A percentile compares a stretch with the other conserved stretches of the same genome.
These are phyloP conservation scores for Teunomyces pallodes DNA, from an alignment of 805 yeast genomes.

Conservation along the genomic window DNA sequence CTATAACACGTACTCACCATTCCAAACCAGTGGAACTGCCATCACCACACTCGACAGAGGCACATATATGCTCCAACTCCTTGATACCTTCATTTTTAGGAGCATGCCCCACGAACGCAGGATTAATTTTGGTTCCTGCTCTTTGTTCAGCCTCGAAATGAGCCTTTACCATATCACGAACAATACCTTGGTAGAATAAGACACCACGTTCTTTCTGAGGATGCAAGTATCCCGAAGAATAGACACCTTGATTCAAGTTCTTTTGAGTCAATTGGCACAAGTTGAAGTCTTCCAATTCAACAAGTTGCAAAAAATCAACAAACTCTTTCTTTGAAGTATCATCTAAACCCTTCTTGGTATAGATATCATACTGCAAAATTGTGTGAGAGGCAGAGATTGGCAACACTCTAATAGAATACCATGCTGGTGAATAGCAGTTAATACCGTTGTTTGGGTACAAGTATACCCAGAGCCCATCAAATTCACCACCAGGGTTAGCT, in stretches of 20 bases:
- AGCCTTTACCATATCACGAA: conserved; percentile 55
- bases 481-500: conserved; percentile 58
- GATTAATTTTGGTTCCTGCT: conserved; percentile 48
- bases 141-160: conserved; percentile 48
- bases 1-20: conserved; percentile 4
- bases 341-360: conserved; percentile 56
- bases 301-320: conserved; percentile 61
- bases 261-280: conserved; percentile 58
- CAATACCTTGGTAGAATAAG: conserved; percentile 53
- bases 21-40: conserved; percentile 7
- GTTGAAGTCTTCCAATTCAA: conserved; percentile 58
- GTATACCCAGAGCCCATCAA: conserved; percentile 63
- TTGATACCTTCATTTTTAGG: conserved; percentile 38
- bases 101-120: conserved; percentile 46
- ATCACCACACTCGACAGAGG: conserved; percentile 45
- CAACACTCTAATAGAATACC: conserved; percentile 60
- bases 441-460: conserved; percentile 59
- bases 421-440: conserved; percentile 65
- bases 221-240: conserved; percentile 57
- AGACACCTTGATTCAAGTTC: conserved; percentile 60
- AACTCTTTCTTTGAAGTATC: conserved; percentile 56
- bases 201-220: conserved; percentile 61
- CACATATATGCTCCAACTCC: conserved; percentile 51
- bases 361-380: conserved; percentile 58
- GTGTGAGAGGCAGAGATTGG: conserved; percentile 55